These are phyloP conservation scores for Fimicolochytrium jonesii DNA, from an alignment of 192 early-diverging fungal genomes.

Conservation along the genomic window DNA sequence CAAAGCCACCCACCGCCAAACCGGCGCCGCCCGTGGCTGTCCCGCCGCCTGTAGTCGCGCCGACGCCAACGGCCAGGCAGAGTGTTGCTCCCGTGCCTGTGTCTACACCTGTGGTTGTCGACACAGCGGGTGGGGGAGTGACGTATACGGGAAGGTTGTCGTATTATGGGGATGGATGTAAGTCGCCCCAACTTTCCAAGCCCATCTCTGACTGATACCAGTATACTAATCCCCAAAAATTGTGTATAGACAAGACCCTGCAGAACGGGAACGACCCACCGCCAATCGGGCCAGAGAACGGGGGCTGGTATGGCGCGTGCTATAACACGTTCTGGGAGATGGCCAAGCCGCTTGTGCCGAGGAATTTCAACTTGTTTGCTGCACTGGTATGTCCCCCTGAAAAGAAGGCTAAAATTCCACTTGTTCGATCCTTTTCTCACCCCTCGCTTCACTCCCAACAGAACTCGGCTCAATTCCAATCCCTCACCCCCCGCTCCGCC, in stretches of 20 bases:
- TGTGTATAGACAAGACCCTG: conserved; percentile 8
- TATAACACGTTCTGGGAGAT: conserved; percentile 11
- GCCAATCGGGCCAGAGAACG: conserved; percentile 26
- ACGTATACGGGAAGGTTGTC: neutral
- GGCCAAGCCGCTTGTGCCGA: conserved; percentile 9
- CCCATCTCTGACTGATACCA: neutral
- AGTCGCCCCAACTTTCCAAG: neutral
- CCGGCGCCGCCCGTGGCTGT: no score
- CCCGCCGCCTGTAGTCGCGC: no score
- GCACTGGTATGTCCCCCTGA: conserved; percentile 14
- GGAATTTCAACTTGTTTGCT: conserved; percentile 26
- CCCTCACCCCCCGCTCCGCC: neutral
- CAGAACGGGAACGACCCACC: conserved; percentile 23
- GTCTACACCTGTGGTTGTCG: no score
- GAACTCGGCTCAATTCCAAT: conserved; percentile 15
- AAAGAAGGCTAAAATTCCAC: neutral
- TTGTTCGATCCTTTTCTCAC: neutral
- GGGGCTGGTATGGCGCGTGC: conserved; percentile 31
- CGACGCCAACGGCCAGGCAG: no score
- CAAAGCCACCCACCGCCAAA: no score
- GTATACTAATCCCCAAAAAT: neutral
- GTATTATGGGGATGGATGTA: conserved; percentile 21
- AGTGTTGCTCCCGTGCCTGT: no score
- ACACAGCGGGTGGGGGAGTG: no score
- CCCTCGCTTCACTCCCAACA: neutral